Evolutionary conservation across 768 basidiomycete genomes (phyloP).

Genomic region (Boletus subcaerulescens): DNA sequence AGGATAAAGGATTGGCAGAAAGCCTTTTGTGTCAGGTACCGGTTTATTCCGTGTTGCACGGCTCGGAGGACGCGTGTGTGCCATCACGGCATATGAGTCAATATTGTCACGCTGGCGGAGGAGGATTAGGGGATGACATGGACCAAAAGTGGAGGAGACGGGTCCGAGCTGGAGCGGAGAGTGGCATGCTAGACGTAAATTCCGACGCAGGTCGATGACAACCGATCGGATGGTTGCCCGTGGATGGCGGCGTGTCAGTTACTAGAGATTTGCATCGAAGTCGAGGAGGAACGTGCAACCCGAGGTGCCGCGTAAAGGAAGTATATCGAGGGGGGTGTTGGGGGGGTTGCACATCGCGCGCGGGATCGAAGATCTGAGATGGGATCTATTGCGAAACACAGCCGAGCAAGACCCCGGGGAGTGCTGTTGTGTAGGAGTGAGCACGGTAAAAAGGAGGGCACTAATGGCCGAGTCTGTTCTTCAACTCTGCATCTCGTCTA

Average conservation of each 20-base stretch:
- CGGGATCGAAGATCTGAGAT: conserved; percentile 12
- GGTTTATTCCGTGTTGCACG: conserved; percentile 12
- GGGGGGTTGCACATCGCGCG: neutral
- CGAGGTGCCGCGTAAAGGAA: neutral
- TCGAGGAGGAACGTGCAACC: neutral
- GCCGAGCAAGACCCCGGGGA: conserved; percentile 22
- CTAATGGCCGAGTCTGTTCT: neutral
- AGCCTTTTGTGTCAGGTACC: conserved; percentile 7
- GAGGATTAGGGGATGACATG: too few relatives aligned
- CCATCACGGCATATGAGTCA: conserved; percentile 3
- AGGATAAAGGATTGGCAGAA: neutral
- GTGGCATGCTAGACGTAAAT: too few relatives aligned
- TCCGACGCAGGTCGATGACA: neutral
- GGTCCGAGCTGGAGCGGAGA: conserved; percentile 1
- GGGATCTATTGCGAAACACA: conserved; percentile 16
- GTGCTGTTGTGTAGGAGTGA: conserved; percentile 9
- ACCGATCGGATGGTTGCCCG: neutral
- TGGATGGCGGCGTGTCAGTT: neutral
- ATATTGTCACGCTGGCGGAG: neutral
- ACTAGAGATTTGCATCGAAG: neutral
- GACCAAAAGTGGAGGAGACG: neutral
- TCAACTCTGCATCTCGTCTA: neutral
- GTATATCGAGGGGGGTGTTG: conserved; percentile 3
- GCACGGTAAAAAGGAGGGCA: conserved; percentile 4
- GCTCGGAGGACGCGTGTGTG: neutral